These are phyloP conservation scores for Lactarius hatsudake DNA, from an alignment of 768 basidiomycete species.

Conservation along the genomic window DNA sequence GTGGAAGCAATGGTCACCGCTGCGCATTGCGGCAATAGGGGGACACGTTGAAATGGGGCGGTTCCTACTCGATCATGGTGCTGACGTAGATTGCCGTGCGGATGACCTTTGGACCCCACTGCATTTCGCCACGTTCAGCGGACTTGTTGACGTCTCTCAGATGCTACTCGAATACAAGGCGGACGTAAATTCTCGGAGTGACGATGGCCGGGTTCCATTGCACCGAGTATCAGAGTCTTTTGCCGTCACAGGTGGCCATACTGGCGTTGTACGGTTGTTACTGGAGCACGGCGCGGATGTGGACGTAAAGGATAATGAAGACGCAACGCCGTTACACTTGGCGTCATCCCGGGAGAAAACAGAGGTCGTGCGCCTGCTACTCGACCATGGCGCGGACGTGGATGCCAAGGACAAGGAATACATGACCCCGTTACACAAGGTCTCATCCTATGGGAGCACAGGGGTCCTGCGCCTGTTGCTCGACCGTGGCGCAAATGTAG, in stretches of 20 bases:
- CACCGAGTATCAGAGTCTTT: not conserved
- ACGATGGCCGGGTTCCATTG: not conserved
- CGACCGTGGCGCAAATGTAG: no score
- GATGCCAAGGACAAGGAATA: no score
- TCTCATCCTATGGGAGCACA: no score
- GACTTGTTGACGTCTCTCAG: not conserved
- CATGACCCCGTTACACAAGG: no score
- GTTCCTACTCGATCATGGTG: not conserved
- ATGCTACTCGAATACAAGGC: not conserved
- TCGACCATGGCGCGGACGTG: no score
- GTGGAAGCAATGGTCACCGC: not conserved
- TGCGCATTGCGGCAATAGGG: not conserved
- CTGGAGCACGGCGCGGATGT: no score
- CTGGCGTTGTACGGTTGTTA: no score
- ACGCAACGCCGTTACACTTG: no score
- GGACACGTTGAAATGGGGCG: not conserved
- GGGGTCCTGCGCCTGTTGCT: no score
- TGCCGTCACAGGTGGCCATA: fast-evolving
- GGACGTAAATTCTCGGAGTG: not conserved
- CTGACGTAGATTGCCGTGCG: not conserved
- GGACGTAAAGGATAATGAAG: no score
- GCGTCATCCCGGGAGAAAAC: no score
- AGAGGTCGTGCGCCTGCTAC: no score
- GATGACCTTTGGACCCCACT: not conserved
- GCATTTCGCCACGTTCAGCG: not conserved